Percentiles rank a stretch among this genome's conserved stretches.
phyloP scores from a whole-genome alignment of 2,329 filamentous ascomycete genomes.

The Aspergillus tanneri region DNA sequence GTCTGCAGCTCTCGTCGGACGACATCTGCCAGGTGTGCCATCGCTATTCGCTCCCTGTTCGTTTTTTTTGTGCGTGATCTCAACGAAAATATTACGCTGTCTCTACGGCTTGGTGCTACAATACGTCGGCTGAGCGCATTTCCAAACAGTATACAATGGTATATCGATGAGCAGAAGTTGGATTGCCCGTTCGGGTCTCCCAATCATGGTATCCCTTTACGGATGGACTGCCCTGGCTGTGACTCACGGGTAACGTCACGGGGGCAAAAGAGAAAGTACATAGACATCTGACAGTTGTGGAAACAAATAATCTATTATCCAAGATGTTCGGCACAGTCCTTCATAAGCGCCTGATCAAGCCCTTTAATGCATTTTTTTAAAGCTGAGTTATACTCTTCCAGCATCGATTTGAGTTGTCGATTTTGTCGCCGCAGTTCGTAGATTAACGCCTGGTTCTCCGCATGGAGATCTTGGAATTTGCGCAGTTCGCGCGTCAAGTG shows the following conservation, averaged over 20 bases:
- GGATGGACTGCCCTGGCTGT: conserved; percentile 3
- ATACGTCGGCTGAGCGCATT: conserved; percentile 13
- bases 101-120: conserved; percentile 8
- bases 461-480: neutral
- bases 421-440: neutral
- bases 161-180: conserved; percentile 15
- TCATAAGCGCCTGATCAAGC: neutral
- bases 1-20: conserved; percentile 10
- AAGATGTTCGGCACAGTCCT: neutral
- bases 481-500: neutral
- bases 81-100: conserved; percentile 13
- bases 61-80: conserved; percentile 16
- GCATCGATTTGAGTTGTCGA: neutral
- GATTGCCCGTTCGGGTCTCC: conserved; percentile 12
- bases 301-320: neutral
- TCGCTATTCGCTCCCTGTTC: conserved; percentile 14
- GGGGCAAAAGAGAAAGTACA: conserved; percentile 9
- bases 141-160: conserved; percentile 18
- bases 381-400: neutral
- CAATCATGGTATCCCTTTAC: conserved; percentile 5
- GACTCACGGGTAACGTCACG: neutral
- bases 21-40: conserved; percentile 16
- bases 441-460: conserved; percentile 1
- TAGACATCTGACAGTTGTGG: conserved; percentile 7
- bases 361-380: neutral